Evolutionary conservation across 331 rosid genomes (phyloP), one percentile per base, ranked within the genome.

Genomic region (Dryas integrifolia): DNA sequence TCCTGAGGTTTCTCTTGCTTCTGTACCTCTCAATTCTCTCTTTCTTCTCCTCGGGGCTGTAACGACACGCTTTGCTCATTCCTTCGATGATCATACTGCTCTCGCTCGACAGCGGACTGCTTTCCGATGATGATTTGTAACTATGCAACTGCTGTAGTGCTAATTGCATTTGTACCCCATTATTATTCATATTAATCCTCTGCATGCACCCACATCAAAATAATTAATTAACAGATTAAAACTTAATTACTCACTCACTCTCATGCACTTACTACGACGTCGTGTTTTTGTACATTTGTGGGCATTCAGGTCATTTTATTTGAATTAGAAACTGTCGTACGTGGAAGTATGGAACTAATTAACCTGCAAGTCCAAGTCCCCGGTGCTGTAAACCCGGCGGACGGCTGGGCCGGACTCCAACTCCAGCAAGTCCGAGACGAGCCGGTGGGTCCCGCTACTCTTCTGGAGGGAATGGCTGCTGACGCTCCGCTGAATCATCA

Each of bases 21-120:
- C 82, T 83, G 43, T 95, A 95, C 79, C 98, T 92, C 75, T 95
- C 96, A 65, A 95, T 92, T 72, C 94, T 87, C 45, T 83, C 82
- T 39, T 86, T 95, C 90, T 88, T 95, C 86, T 95, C 98, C 69
- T 92, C 91, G 0, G 98, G 97, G 58, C 88, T 90, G 73, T 92
- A 95, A 12, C 73, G 81, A 65, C 89, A 86, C 13, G 90, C 96
- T 81, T 83, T 90, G 84, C 81, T 88, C 98, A 95, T 92, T 6
- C 94, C 97, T 85, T 92, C 97, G 9, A 95, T 92, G 69, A 92
- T 92, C 79, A 86, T 84, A 47, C 82, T 87, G 35, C 88, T 90
- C 78, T 95, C 99, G 52, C 86, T 89, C 24, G 90, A 86, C 67
- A 87, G 53, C 18, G 92, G 83, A 73, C 96, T 92, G 72, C 88